A percentile compares a stretch with the other conserved stretches of the same genome.
Evolutionary conservation across 306 rosid genomes (phyloP).

Genomic region (Castanea crenata): DNA sequence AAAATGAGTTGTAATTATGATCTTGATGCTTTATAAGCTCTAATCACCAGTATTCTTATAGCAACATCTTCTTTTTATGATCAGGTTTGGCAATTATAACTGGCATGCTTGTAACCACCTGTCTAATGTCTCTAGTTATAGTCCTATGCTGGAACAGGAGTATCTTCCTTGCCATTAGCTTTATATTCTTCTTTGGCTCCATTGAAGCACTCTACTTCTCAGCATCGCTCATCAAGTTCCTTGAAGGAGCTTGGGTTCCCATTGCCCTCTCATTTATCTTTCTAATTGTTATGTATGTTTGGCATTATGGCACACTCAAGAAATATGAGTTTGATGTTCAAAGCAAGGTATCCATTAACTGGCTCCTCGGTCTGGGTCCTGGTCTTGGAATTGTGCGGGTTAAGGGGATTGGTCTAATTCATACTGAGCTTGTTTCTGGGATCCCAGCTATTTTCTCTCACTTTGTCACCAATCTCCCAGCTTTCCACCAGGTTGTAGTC

Average conservation of each 20-base stretch:
- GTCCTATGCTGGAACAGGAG: conserved; percentile 88
- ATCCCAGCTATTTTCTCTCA: conserved; percentile 97
- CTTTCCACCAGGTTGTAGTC: conserved; percentile 93
- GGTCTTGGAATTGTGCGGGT: conserved; percentile 86
- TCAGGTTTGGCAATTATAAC: conserved; percentile 97
- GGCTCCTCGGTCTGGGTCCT: conserved; percentile 85
- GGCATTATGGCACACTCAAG: conserved; percentile 95
- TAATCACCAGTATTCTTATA: background rate
- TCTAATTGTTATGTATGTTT: conserved; percentile 75
- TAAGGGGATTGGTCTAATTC: conserved; percentile 89
- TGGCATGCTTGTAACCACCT: conserved; percentile 91
- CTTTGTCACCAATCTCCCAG: conserved; percentile 95
- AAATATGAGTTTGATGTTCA: conserved; percentile 93
- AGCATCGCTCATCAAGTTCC: conserved; percentile 93
- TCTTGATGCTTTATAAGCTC: background rate
- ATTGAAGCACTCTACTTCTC: conserved; percentile 97
- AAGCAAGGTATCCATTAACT: conserved; percentile 91
- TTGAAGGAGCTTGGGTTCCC: conserved; percentile 98
- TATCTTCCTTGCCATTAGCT: conserved; percentile 59
- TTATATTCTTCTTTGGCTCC: conserved; percentile 85
- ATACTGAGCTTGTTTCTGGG: conserved; percentile 91
- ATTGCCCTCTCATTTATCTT: conserved; percentile 87
- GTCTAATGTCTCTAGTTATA: conserved; percentile 95
- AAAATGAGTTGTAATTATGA: background rate
- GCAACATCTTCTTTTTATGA: conserved; percentile 16